Evolutionary conservation across 2,329 filamentous ascomycete genomes (phyloP).

Genomic region (Chaetomium sp.): DNA sequence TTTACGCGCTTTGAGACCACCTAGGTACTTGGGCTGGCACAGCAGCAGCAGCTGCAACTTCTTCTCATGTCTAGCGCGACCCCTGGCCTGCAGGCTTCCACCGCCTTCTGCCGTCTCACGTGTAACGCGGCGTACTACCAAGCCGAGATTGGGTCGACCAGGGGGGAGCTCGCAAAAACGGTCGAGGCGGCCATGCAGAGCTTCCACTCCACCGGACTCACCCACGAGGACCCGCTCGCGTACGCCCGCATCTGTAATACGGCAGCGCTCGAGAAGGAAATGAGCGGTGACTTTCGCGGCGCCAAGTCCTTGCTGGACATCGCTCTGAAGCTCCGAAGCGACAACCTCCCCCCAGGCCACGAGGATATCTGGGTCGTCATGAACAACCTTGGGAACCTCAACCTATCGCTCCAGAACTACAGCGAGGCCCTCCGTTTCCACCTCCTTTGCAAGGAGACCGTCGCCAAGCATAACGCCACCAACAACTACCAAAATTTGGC

Average conservation of each 20-base stretch:
- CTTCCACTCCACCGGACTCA: neutral
- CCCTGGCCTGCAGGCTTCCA: neutral
- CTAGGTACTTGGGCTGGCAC: neutral
- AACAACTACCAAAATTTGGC: neutral
- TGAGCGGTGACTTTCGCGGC: neutral
- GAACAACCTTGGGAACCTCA: conserved; percentile 1
- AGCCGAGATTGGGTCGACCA: neutral
- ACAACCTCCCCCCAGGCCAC: neutral
- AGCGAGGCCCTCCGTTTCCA: neutral
- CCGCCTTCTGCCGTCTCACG: neutral
- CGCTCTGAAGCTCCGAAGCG: neutral
- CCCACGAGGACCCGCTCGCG: neutral
- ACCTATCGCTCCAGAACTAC: neutral
- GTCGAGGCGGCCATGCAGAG: neutral
- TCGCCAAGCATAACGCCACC: neutral
- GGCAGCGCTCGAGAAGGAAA: neutral
- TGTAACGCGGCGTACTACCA: conserved; percentile 1
- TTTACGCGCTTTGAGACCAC: neutral
- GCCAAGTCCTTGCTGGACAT: neutral
- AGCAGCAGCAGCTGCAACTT: too few relatives aligned
- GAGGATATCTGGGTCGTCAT: neutral
- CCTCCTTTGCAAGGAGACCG: neutral
- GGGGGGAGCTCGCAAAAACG: neutral
- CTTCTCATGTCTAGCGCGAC: too few relatives aligned
- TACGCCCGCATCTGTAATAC: neutral